These are phyloP conservation scores for Juncus effusus DNA, from an alignment of 176 grass and related monocot species.

Conservation along the genomic window DNA sequence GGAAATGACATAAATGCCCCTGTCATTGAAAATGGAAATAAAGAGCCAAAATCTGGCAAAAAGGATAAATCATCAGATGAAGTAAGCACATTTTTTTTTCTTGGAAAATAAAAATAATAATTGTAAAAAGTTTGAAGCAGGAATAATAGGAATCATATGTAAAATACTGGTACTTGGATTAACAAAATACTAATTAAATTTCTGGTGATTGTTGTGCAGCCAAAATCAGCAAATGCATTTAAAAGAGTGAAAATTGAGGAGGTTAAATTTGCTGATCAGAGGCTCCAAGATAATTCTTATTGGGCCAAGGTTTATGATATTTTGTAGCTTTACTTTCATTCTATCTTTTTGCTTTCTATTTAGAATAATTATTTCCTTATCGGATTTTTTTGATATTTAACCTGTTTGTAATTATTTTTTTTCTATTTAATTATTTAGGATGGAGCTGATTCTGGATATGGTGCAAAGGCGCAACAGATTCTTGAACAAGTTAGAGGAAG, in stretches of 20 bases:
- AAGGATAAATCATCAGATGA: slow-evolving; percentile 62
- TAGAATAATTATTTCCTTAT: slow-evolving; percentile 3
- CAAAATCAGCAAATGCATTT: slow-evolving; percentile 60
- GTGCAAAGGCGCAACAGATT: slow-evolving; percentile 89
- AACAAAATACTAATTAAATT: not conserved
- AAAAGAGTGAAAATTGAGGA: slow-evolving; percentile 64
- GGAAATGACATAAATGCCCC: slow-evolving; percentile 29
- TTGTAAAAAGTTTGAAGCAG: not conserved
- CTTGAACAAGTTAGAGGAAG: slow-evolving; percentile 97
- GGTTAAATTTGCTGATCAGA: slow-evolving; percentile 66
- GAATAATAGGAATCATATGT: no score
- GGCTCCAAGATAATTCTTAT: slow-evolving; percentile 87
- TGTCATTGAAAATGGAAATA: not conserved
- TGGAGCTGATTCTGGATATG: slow-evolving; percentile 76
- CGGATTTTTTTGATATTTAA: not conserved
- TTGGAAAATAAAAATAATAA: no score
- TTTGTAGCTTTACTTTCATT: not conserved
- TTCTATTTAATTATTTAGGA: slow-evolving; percentile 28
- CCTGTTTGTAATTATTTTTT: not conserved
- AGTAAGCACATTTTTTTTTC: slow-evolving; percentile 30
- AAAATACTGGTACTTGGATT: not conserved
- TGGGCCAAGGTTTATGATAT: slow-evolving; percentile 74
- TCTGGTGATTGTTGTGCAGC: slow-evolving; percentile 36
- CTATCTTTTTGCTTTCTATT: not conserved
- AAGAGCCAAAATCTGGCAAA: slow-evolving; percentile 43